Conservation (phyloP, 305 asterid species). For the Fraxinus baroniana region DNA sequence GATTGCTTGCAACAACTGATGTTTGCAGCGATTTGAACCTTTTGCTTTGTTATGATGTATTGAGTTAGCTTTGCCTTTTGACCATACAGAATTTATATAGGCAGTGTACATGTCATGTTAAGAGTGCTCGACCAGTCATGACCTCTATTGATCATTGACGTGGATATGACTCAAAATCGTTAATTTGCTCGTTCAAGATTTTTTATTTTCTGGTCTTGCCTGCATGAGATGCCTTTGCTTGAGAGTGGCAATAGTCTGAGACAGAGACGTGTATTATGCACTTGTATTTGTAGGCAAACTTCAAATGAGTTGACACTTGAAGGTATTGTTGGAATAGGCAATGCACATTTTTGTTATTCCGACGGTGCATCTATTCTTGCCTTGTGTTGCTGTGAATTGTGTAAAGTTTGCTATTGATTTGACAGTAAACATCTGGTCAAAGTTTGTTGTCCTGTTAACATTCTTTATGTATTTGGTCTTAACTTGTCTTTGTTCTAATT, state of each 20-base stretch:
- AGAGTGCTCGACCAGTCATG: neutral
- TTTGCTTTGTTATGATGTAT: neutral
- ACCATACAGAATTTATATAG: neutral
- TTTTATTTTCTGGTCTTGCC: neutral
- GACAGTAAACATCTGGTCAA: neutral
- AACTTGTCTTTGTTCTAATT: neutral
- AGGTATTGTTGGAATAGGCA: neutral
- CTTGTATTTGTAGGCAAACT: neutral
- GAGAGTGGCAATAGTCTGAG: neutral
- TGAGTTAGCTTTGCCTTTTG: neutral
- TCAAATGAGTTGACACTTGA: neutral
- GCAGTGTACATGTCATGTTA: neutral
- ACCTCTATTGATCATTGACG: neutral
- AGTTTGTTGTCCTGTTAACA: neutral
- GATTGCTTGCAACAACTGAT: neutral
- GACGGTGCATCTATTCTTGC: neutral
- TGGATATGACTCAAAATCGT: neutral
- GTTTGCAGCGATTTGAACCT: neutral
- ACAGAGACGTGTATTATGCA: neutral
- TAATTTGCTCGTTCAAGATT: neutral
- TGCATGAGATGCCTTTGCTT: neutral
- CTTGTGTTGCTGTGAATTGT: neutral
- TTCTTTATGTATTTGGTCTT: neutral
- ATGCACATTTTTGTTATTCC: no score
- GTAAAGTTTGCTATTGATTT: neutral